Evolutionary conservation across 495 filamentous ascomycete genomes (phyloP), one percentile per base, ranked within the genome.

Genomic region (Penicillium lividum): DNA sequence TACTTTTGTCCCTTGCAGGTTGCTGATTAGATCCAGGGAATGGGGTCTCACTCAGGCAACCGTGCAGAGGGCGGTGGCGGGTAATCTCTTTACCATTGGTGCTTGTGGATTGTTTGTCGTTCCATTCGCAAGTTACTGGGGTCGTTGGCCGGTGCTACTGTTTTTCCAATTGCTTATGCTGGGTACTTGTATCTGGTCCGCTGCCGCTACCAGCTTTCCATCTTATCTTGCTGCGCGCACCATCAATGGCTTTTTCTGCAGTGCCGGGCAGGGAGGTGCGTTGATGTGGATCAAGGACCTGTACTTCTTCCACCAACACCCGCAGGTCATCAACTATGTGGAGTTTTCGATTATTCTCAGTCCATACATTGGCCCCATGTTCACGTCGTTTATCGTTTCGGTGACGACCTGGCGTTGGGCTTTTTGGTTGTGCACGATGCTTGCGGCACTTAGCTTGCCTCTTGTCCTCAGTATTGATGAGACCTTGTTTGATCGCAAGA

Each of bases 81-180:
- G 60, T 7, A 63, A 63, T 42, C 30, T 63, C 4, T 63, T 63
- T 36, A 55, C 56, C 16, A 58, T 63, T 47, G 60, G 60, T 13
- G 60, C 56, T 3, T 58, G 56, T 34, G 60, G 56, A 10, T 43
- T 59, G 11, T 47, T 63, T 31, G 56, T 63, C n/a, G 60, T 63
- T 7, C 51, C 56, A 29, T 40, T 63, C 10, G 46, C 60, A 29
- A 56, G 56, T n/a, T 63, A 63, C 38, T 63, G 59, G 25, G 60
- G 60, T 28, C 60, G 60, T 18, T 63, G 56, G 56, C 56, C 60
- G 27, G 52, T 63, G 18, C 47, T 40, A 11, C 28, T 58, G 8
- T 22, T 54, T 8, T 63, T 58, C 25, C 56, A 58, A 51, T 49
- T 18, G 5, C 15, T 56, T 8, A 59, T 56, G 56, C 36, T 63